These are phyloP conservation scores for Anastatica hierochuntica DNA, from an alignment of 345 rosid species.

Conservation along the genomic window DNA sequence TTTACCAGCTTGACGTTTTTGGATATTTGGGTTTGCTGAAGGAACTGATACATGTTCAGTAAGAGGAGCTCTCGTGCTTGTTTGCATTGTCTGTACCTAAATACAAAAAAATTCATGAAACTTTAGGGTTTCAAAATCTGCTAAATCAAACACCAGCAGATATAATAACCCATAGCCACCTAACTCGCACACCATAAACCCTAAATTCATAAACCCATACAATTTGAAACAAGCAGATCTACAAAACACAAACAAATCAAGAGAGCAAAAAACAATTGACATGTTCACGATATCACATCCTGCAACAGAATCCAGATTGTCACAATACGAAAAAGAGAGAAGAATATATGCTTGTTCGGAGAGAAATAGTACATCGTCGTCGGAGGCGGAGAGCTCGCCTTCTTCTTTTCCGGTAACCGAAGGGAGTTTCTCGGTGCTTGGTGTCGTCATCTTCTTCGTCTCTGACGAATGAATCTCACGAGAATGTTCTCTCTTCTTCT, in stretches of 20 bases:
- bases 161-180: background rate
- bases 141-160: background rate
- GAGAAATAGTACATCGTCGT: conserved; percentile 35
- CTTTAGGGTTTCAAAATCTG: background rate
- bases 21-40: conserved; percentile 21
- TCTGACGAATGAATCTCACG: background rate
- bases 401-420: conserved; percentile 44
- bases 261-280: background rate
- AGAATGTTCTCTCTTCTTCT: background rate
- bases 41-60: conserved; percentile 9
- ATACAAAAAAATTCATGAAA: background rate
- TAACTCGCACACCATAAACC: background rate
- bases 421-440: conserved; percentile 15
- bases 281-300: background rate
- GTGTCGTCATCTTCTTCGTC: conserved; percentile 8
- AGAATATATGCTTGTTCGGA: background rate
- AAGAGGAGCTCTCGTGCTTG: conserved; percentile 27
- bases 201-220: conserved; percentile 10
- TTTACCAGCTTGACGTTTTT: conserved; percentile 39
- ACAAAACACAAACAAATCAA: background rate
- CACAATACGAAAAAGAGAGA: background rate
- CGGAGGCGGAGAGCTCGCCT: conserved; percentile 79
- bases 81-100: conserved; percentile 32
- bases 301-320: background rate
- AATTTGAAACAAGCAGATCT: background rate